Evolutionary conservation across 2,329 filamentous ascomycete species (phyloP).

Genomic region (Ophiostoma montium): DNA sequence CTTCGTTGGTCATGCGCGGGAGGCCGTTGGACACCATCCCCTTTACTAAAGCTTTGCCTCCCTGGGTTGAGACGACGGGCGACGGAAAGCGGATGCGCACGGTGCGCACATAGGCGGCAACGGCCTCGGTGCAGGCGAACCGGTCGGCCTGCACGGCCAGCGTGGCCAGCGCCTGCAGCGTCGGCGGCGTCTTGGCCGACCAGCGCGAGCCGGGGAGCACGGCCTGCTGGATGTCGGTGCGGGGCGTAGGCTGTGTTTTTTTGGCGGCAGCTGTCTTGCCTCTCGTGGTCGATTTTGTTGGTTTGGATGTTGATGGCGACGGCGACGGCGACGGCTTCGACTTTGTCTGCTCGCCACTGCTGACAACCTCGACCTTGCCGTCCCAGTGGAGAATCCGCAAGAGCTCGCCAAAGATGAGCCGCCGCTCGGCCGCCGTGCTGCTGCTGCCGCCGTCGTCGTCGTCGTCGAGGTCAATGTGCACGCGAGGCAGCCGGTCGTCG

Average conservation of each 20-base stretch:
- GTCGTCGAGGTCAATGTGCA: conserved; percentile 54
- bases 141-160: conserved; percentile 59
- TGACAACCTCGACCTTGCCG: conserved; percentile 17
- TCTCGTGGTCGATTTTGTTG: too few relatives aligned
- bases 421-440: conserved; percentile 44
- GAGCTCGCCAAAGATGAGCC: conserved; percentile 52
- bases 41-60: too few relatives aligned
- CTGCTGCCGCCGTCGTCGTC: too few relatives aligned
- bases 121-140: conserved; percentile 47
- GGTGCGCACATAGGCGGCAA: conserved; percentile 39
- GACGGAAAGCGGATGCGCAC: conserved; percentile 37
- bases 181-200: conserved; percentile 27
- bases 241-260: background rate
- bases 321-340: background rate
- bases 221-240: background rate
- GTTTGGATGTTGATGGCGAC: too few relatives aligned
- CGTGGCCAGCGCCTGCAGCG: conserved; percentile 49
- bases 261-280: background rate
- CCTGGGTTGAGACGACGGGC: too few relatives aligned
- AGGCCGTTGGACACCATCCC: too few relatives aligned
- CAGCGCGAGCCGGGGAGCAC: conserved; percentile 4
- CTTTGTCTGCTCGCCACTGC: background rate
- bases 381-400: conserved; percentile 49
- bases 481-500: conserved; percentile 42
- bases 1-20: conserved; percentile 31